phyloP scores from a whole-genome alignment of 2,329 filamentous ascomycete genomes.

The Ophiostoma himal-ulmi region DNA sequence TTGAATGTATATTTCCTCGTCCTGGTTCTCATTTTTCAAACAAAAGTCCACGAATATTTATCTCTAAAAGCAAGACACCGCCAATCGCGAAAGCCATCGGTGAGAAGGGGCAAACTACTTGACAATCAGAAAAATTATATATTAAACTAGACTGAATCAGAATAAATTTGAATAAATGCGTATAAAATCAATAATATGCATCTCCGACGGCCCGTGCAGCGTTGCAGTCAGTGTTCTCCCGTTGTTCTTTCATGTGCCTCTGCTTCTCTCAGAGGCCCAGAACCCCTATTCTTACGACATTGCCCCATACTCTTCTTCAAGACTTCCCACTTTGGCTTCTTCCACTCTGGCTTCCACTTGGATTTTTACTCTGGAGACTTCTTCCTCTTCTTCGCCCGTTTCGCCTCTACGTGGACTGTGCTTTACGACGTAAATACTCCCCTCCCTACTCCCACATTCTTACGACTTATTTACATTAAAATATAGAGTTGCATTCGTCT shows the following conservation, averaged over 20 bases:
- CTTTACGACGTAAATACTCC: not conserved
- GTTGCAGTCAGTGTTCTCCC: constrained; percentile 9
- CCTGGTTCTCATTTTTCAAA: not conserved
- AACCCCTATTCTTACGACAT: constrained; percentile 12
- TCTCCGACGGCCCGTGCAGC: constrained; percentile 4
- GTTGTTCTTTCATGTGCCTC: constrained; percentile 2
- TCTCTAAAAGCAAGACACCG: constrained; percentile 1
- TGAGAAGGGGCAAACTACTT: not conserved
- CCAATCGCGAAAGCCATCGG: not conserved
- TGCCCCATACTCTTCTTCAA: not conserved
- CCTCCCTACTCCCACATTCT: not conserved
- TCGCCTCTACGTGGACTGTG: not conserved
- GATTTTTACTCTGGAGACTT: too few species aligned
- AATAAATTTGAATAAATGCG: constrained; percentile 1
- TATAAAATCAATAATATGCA: not conserved
- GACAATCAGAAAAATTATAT: not conserved
- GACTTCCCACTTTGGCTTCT: not conserved
- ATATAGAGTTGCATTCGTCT: constrained; percentile 5
- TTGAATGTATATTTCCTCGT: not conserved
- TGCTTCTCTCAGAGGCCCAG: not conserved
- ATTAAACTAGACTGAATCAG: too few species aligned
- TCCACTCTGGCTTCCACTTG: not conserved
- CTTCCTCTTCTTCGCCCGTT: not conserved
- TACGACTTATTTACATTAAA: not conserved
- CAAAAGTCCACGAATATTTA: not conserved